These are phyloP conservation scores for Microthyrium microscopicum DNA, from an alignment of 2,329 filamentous ascomycete species.

Conservation along the genomic window DNA sequence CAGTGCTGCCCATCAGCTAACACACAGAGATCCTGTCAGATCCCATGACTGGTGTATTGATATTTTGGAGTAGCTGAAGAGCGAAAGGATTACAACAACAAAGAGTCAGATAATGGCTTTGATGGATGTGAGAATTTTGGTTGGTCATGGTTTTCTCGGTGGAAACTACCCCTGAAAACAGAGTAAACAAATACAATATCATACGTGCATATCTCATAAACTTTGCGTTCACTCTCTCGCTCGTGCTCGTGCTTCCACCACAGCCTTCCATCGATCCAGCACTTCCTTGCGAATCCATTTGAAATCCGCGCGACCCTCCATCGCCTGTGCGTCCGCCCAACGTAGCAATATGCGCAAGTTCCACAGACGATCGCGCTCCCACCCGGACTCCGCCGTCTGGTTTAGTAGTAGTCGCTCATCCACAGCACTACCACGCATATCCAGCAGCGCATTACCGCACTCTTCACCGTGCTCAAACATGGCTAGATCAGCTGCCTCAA, in stretches of 20 bases:
- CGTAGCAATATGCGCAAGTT: slow-evolving; percentile 47
- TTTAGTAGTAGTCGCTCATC: slow-evolving; percentile 54
- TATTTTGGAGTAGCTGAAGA: too few species aligned
- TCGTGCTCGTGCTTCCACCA: slow-evolving; percentile 8
- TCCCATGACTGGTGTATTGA: too few species aligned
- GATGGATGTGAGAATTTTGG: too few species aligned
- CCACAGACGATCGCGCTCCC: slow-evolving; percentile 40
- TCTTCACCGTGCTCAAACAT: slow-evolving; percentile 38
- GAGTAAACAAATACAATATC: too few species aligned
- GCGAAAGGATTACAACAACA: too few species aligned
- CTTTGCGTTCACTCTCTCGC: too few species aligned
- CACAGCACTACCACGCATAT: slow-evolving; percentile 42
- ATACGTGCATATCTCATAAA: too few species aligned
- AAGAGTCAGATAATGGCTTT: too few species aligned
- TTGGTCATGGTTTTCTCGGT: too few species aligned
- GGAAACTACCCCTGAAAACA: too few species aligned
- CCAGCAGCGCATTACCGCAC: slow-evolving; percentile 31
- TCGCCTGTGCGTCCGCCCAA: slow-evolving; percentile 37
- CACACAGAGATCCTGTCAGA: too few species aligned
- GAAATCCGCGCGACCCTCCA: slow-evolving; percentile 9
- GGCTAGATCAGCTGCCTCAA: slow-evolving; percentile 20
- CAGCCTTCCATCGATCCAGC: slow-evolving; percentile 17
- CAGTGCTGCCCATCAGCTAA: too few species aligned
- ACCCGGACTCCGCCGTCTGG: slow-evolving; percentile 22
- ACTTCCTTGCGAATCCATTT: not conserved